phyloP scores from a whole-genome alignment of 805 yeast genomes.

The Sugiyamaella floridensis region DNA sequence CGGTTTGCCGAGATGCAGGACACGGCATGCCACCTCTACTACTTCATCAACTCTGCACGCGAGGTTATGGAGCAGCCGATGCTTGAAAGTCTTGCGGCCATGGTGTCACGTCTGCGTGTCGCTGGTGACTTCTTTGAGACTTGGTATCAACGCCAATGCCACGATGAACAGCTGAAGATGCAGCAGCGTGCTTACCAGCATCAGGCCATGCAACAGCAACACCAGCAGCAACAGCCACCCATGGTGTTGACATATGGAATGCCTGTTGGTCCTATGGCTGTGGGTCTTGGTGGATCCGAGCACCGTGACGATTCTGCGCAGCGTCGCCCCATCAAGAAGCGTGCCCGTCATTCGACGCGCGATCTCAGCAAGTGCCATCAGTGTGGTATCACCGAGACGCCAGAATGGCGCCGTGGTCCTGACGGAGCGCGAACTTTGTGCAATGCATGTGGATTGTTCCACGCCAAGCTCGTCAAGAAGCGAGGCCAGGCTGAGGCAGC shows the following conservation, averaged over 20 bases:
- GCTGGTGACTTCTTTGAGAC: conserved; percentile 17
- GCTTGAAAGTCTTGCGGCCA: conserved; percentile 13
- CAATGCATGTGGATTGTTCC: conserved; percentile 77
- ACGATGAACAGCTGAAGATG: conserved; percentile 7
- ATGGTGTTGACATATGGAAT: background rate
- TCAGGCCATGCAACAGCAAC: conserved; percentile 6
- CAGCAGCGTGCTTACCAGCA: conserved; percentile 8
- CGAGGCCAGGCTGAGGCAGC: conserved; percentile 50
- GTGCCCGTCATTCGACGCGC: conserved; percentile 12
- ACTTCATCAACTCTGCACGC: conserved; percentile 5
- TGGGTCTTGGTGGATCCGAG: background rate
- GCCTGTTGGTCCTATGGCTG: background rate
- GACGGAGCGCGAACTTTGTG: conserved; percentile 68
- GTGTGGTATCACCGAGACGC: conserved; percentile 55
- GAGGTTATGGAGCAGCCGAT: background rate
- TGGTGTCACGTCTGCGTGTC: conserved; percentile 12
- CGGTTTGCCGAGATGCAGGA: conserved; percentile 16
- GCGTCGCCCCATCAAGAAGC: conserved; percentile 13
- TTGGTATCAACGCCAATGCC: conserved; percentile 17
- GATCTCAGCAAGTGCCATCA: conserved; percentile 34
- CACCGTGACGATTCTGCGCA: conserved; percentile 2
- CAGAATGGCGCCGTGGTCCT: conserved; percentile 84
- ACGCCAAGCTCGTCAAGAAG: conserved; percentile 57
- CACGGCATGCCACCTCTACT: conserved; percentile 17
- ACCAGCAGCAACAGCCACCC: conserved; percentile 6